Evolutionary conservation across 441 rosid species (phyloP).

Genomic region (Syzygium malaccense): DNA sequence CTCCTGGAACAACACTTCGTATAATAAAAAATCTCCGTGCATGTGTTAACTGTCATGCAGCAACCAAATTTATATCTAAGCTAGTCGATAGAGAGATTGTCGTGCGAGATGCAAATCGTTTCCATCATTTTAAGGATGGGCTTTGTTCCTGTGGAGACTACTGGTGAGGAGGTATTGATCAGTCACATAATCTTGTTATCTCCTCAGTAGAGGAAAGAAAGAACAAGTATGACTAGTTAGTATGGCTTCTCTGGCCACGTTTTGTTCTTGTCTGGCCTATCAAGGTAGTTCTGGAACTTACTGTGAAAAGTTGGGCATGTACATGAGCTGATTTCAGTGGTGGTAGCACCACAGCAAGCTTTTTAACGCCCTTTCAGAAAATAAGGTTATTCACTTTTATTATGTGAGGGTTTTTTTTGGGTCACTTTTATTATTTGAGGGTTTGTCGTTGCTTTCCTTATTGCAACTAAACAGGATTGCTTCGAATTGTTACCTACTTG

Average conservation of each 20-base stretch:
- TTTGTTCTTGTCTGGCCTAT: background rate
- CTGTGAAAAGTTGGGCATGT: background rate
- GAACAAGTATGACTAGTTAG: background rate
- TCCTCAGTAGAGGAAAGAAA: background rate
- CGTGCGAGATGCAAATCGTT: slow-evolving; percentile 53
- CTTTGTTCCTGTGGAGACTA: slow-evolving; percentile 55
- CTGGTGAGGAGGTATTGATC: slow-evolving; percentile 25
- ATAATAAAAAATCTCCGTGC: slow-evolving; percentile 68
- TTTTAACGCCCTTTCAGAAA: background rate
- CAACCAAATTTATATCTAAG: slow-evolving; percentile 54
- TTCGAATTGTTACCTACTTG: background rate
- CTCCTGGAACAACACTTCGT: slow-evolving; percentile 49
- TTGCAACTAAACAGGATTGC: background rate
- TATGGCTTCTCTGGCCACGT: background rate
- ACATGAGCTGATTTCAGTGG: background rate
- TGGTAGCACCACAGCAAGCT: background rate
- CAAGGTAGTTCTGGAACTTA: background rate
- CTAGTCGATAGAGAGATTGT: slow-evolving; percentile 46
- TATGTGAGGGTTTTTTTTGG: background rate
- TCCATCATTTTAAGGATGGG: slow-evolving; percentile 54
- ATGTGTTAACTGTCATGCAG: slow-evolving; percentile 68
- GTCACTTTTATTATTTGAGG: background rate
- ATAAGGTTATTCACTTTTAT: background rate
- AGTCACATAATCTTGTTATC: background rate
- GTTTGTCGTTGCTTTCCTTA: background rate